Conservation (phyloP, 768 basidiomycete species). For the Glaciozyma antarctica region DNA sequence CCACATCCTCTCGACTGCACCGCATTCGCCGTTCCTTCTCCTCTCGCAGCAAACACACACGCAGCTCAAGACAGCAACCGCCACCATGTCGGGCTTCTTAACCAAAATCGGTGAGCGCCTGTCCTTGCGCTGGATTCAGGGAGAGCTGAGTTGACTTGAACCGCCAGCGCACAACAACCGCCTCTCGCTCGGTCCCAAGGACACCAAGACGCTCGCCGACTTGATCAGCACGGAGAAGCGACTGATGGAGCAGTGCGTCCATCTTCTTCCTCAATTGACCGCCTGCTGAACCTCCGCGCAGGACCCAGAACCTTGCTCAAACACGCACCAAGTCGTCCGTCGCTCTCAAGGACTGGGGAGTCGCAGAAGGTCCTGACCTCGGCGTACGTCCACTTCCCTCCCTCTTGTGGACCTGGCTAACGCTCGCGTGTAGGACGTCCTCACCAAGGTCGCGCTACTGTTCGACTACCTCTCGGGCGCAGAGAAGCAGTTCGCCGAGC, state of each 20-base stretch:
- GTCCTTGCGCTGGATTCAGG: not conserved
- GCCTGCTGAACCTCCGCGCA: not conserved
- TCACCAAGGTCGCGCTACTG: conserved; percentile 39
- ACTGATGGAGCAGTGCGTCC: conserved; percentile 17
- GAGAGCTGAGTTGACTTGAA: not conserved
- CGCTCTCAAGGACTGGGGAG: conserved; percentile 39
- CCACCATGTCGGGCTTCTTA: conserved; percentile 14
- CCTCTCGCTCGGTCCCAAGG: conserved; percentile 17
- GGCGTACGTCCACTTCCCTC: conserved; percentile 25
- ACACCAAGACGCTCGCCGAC: conserved; percentile 23
- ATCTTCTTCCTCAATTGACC: not conserved
- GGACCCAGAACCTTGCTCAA: conserved; percentile 10
- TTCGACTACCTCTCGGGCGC: conserved; percentile 38
- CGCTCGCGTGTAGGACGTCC: conserved; percentile 33
- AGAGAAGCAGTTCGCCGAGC: conserved; percentile 30
- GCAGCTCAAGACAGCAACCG: not conserved
- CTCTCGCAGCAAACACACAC: not conserved
- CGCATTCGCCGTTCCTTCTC: too few species aligned
- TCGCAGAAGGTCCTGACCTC: conserved; percentile 41
- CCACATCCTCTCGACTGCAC: not conserved
- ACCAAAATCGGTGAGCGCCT: conserved; percentile 9
- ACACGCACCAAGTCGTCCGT: conserved; percentile 37
- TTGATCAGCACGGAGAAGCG: conserved; percentile 21
- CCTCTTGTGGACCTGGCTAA: not conserved
- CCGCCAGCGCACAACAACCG: conserved; percentile 27